Percentiles rank a stretch among this genome's conserved stretches.
Conservation (phyloP, 352 stramenopile species). For the Blastocystis sp. region DNA sequence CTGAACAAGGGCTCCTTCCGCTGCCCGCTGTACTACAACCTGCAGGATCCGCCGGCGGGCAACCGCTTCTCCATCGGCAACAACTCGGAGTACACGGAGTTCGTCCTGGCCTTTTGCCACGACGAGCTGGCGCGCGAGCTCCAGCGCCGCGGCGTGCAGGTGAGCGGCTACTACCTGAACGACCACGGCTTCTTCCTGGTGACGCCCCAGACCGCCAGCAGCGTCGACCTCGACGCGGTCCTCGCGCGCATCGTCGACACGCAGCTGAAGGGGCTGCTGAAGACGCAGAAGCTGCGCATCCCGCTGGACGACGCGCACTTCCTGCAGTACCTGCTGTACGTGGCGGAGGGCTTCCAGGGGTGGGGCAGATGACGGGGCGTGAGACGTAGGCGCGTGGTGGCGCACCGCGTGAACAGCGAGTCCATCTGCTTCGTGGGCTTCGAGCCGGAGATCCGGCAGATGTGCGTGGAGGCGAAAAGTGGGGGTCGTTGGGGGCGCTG, state of each 20-base stretch:
- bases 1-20: neutral
- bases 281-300: conserved; percentile 1
- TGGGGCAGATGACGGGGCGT: neutral
- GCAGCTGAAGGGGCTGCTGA: conserved; percentile 5
- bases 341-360: conserved; percentile 8
- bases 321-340: conserved; percentile 10
- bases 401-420: conserved; percentile 26
- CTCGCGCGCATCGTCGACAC: neutral
- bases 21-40: conserved; percentile 10
- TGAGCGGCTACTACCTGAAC: conserved; percentile 5
- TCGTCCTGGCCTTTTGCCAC: conserved; percentile 32
- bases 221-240: neutral
- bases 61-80: conserved; percentile 5
- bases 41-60: neutral
- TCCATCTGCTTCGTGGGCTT: conserved; percentile 13
- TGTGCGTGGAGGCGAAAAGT: conserved; percentile 10
- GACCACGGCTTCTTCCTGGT: conserved; percentile 38
- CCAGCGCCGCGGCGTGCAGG: neutral
- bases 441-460: neutral
- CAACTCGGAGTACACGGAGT: conserved; percentile 7
- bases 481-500: neutral
- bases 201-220: neutral
- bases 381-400: conserved; percentile 2
- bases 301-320: conserved; percentile 28
- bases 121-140: conserved; percentile 2